These are phyloP conservation scores for Jasminum sambac DNA, from an alignment of 257 asterid genomes.

Conservation along the genomic window DNA sequence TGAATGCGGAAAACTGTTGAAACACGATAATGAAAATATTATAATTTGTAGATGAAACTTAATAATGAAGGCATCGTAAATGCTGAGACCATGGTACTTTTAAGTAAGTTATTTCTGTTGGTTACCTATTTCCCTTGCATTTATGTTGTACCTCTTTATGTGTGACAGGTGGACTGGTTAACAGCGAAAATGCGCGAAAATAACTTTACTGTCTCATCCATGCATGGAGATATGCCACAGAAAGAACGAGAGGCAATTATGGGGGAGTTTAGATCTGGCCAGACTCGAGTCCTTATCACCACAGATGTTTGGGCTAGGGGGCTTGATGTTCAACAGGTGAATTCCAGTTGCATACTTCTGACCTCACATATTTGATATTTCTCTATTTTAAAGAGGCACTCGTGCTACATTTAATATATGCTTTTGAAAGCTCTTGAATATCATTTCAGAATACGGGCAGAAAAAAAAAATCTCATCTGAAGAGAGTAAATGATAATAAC, in stretches of 20 bases:
- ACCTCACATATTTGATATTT: background rate
- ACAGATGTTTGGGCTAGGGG: slow-evolving; percentile 99
- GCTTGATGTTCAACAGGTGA: slow-evolving; percentile 96
- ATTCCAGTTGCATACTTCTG: background rate
- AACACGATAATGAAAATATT: background rate
- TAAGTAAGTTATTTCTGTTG: background rate
- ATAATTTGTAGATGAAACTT: background rate
- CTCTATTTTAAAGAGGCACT: background rate
- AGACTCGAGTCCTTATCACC: slow-evolving; percentile 90
- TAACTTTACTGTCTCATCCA: slow-evolving; percentile 90
- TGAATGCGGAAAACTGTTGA: background rate
- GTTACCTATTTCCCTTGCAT: background rate
- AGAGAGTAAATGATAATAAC: background rate
- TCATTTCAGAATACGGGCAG: background rate
- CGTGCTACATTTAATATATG: background rate
- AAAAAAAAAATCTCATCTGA: background rate
- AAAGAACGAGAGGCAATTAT: slow-evolving; percentile 93
- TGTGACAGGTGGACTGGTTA: slow-evolving; percentile 84
- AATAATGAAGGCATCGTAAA: background rate
- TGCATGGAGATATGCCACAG: slow-evolving; percentile 99
- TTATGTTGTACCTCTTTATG: background rate
- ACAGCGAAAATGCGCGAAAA: slow-evolving; percentile 85
- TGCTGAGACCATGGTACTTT: background rate
- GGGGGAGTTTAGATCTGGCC: slow-evolving; percentile 80
- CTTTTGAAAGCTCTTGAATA: background rate